phyloP scores from a whole-genome alignment of 2,329 filamentous ascomycete genomes.

The Trichoderma atrobrunneum region DNA sequence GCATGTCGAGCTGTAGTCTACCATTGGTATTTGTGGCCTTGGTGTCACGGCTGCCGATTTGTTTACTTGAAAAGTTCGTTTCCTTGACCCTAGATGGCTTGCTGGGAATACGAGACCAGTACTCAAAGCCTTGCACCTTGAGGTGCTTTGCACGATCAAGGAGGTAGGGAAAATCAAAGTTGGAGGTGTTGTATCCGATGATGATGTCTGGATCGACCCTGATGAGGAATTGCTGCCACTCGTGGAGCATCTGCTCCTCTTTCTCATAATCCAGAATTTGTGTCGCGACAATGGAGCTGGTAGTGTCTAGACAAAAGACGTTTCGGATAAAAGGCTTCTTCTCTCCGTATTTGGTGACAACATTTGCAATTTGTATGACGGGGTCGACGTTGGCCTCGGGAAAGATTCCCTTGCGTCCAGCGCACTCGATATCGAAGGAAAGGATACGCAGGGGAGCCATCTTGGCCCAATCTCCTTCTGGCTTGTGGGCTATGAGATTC shows the following conservation, averaged over 20 bases:
- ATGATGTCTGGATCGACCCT: conserved; percentile 95
- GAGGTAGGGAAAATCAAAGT: conserved; percentile 98
- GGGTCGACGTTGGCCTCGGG: conserved; percentile 89
- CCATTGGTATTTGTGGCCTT: conserved; percentile 95
- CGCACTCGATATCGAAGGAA: conserved; percentile 98
- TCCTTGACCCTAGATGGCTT: conserved; percentile 70
- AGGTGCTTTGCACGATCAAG: conserved; percentile 83
- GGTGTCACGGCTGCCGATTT: conserved; percentile 94
- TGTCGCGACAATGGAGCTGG: conserved; percentile 90
- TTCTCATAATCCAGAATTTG: conserved; percentile 80
- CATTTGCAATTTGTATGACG: conserved; percentile 96
- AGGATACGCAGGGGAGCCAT: conserved; percentile 91
- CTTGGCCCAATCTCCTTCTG: conserved; percentile 94
- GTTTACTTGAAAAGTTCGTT: conserved; percentile 92
- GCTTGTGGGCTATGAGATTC: conserved; percentile 81
- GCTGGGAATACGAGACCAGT: conserved; percentile 77
- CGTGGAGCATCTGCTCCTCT: conserved; percentile 86
- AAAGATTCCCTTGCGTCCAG: conserved; percentile 95
- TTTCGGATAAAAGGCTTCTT: conserved; percentile 94
- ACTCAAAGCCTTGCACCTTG: conserved; percentile 76
- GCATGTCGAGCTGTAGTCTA: conserved; percentile 83
- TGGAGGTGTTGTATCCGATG: conserved; percentile 97
- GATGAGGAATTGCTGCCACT: conserved; percentile 86
- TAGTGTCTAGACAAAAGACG: conserved; percentile 91
- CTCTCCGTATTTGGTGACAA: conserved; percentile 92